phyloP scores from a whole-genome alignment of 306 rosid genomes.

The Argentina anserina region DNA sequence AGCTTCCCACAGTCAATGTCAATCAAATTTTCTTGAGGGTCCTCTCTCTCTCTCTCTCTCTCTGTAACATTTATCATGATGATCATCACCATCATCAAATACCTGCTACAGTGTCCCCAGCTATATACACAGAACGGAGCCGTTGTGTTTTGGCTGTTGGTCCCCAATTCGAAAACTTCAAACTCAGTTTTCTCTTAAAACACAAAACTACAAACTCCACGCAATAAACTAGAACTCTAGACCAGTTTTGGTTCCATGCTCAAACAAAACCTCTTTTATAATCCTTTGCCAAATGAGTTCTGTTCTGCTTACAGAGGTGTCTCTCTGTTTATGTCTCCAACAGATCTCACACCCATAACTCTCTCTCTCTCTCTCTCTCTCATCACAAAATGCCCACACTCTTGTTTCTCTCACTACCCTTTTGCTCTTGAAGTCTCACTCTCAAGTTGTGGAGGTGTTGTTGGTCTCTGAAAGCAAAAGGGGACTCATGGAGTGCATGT shows the following conservation, averaged over 20 bases:
- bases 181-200: not conserved
- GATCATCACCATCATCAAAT: not conserved
- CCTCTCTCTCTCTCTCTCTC: not conserved
- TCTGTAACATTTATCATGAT: not conserved
- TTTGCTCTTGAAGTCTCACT: constrained; percentile 14
- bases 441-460: constrained; percentile 34
- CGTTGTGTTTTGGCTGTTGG: not conserved
- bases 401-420: constrained; percentile 2
- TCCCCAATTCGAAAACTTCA: constrained; percentile 2
- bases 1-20: not conserved
- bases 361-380: constrained; percentile 5
- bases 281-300: constrained; percentile 40
- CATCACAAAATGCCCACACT: not conserved
- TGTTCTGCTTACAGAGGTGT: constrained; percentile 38
- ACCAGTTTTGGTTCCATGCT: constrained; percentile 43
- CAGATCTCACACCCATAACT: constrained; percentile 57
- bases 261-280: constrained; percentile 44
- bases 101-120: not conserved
- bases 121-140: not conserved
- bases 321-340: constrained; percentile 43
- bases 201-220: no score
- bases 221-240: not conserved
- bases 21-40: not conserved
- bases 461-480: constrained; percentile 28
- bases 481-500: constrained; percentile 78